Evolutionary conservation across 371 early-diverging fungal species (phyloP).

Genomic region (Actinomucor elegans): DNA sequence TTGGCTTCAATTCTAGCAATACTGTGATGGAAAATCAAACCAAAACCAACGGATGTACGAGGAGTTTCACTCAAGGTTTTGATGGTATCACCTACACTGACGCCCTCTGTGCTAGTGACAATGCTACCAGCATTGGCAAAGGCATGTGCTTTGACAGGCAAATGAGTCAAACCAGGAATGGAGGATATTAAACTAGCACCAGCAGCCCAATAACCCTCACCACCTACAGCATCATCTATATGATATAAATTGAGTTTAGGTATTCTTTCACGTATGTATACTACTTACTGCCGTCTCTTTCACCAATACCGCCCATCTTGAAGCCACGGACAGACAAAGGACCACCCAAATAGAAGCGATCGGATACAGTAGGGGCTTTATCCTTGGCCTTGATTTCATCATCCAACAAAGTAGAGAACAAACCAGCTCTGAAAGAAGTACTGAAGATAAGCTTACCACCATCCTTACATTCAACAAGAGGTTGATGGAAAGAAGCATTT

Average conservation of each 20-base stretch:
- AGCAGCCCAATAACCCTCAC: constrained; percentile 78
- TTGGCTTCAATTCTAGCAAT: constrained; percentile 57
- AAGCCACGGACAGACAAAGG: constrained; percentile 88
- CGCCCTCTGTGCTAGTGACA: constrained; percentile 22
- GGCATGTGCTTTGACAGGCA: constrained; percentile 77
- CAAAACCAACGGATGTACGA: constrained; percentile 71
- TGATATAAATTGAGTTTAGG: no score
- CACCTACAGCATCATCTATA: constrained; percentile 84
- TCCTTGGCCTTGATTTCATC: constrained; percentile 39
- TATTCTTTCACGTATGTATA: not conserved
- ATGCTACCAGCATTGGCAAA: constrained; percentile 89
- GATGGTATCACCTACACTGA: constrained; percentile 26
- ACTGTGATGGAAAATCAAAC: constrained; percentile 81
- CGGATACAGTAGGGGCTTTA: constrained; percentile 53
- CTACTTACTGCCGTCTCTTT: constrained; percentile 69
- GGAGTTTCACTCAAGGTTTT: constrained; percentile 50
- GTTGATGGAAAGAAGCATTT: constrained; percentile 51
- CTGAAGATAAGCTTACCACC: constrained; percentile 40
- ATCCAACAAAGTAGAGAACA: constrained; percentile 54
- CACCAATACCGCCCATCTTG: constrained; percentile 83
- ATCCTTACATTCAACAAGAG: constrained; percentile 9
- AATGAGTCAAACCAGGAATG: constrained; percentile 64
- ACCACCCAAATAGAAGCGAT: constrained; percentile 90
- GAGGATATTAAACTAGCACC: constrained; percentile 82
- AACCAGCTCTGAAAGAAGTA: constrained; percentile 49